phyloP scores from a whole-genome alignment of 1,139 yeast species.

The Nematodospora anomalae region DNA sequence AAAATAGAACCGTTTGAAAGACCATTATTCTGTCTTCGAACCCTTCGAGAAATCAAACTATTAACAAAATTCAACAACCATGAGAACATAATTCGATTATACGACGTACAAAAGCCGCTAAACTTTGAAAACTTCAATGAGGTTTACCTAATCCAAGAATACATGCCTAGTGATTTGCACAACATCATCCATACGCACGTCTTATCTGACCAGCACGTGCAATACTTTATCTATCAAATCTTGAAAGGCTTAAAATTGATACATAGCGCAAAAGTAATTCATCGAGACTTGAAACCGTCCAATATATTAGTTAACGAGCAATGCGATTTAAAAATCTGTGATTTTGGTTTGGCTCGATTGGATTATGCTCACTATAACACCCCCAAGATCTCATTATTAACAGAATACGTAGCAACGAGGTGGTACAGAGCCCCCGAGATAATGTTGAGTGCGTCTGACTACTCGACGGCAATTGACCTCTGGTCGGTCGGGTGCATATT shows the following conservation, averaged over 20 bases:
- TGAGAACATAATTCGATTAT: slow-evolving; percentile 86
- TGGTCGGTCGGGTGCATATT: slow-evolving; percentile 97
- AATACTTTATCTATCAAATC: slow-evolving; percentile 89
- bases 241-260: slow-evolving; percentile 85
- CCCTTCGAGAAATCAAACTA: slow-evolving; percentile 85
- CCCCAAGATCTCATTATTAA: slow-evolving; percentile 55
- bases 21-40: slow-evolving; percentile 86
- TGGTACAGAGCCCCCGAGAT: slow-evolving; percentile 99
- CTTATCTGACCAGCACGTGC: slow-evolving; percentile 88
- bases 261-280: slow-evolving; percentile 89
- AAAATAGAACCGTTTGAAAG: slow-evolving; percentile 93
- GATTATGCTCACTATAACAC: slow-evolving; percentile 32
- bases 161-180: slow-evolving; percentile 95
- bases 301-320: slow-evolving; percentile 84
- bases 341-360: slow-evolving; percentile 84
- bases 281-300: slow-evolving; percentile 90
- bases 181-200: slow-evolving; percentile 85
- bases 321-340: slow-evolving; percentile 92
- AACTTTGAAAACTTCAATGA: slow-evolving; percentile 76
- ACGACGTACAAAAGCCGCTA: slow-evolving; percentile 88
- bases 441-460: slow-evolving; percentile 83
- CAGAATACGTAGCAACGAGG: slow-evolving; percentile 96
- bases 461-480: slow-evolving; percentile 91
- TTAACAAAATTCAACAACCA: slow-evolving; percentile 78
- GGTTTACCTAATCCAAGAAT: slow-evolving; percentile 89